Evolutionary conservation across 2,329 filamentous ascomycete genomes (phyloP).

Genomic region (Ophiosphaerella herpotricha): DNA sequence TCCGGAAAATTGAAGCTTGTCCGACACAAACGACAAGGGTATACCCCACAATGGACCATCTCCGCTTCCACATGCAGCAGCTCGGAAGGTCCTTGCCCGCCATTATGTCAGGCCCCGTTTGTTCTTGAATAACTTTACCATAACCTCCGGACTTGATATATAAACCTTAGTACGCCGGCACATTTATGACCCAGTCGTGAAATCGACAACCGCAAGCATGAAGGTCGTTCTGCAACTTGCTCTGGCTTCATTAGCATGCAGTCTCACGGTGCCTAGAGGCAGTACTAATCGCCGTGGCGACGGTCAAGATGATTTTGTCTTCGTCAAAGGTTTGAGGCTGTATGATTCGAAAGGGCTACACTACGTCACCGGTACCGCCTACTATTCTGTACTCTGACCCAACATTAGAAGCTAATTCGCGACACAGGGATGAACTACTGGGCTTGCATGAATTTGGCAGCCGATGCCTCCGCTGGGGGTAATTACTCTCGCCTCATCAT

Average conservation of each 20-base stretch:
- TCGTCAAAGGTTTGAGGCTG: slow-evolving; percentile 40
- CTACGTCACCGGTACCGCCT: slow-evolving; percentile 39
- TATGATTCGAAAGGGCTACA: slow-evolving; percentile 41
- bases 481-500: slow-evolving; percentile 44
- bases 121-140: slow-evolving; percentile 2
- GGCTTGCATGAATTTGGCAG: slow-evolving; percentile 49
- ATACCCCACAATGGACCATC: slow-evolving; percentile 20
- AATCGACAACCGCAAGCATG: slow-evolving; percentile 10
- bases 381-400: too few species aligned
- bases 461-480: slow-evolving; percentile 40
- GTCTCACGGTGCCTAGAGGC: slow-evolving; percentile 8
- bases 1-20: slow-evolving; percentile 7
- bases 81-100: slow-evolving; percentile 8
- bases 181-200: not conserved
- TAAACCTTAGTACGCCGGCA: slow-evolving; percentile 3
- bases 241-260: slow-evolving; percentile 17
- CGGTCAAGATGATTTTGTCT: slow-evolving; percentile 41
- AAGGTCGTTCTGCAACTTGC: slow-evolving; percentile 12
- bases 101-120: slow-evolving; percentile 16
- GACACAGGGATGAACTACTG: slow-evolving; percentile 47
- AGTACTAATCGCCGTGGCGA: slow-evolving; percentile 17
- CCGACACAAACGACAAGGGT: not conserved
- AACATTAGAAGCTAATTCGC: not conserved
- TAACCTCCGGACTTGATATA: slow-evolving; percentile 9
- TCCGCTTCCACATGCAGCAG: slow-evolving; percentile 14